Conservation (phyloP, 2,329 filamentous ascomycete species). For the Dactylella cylindrospora region DNA sequence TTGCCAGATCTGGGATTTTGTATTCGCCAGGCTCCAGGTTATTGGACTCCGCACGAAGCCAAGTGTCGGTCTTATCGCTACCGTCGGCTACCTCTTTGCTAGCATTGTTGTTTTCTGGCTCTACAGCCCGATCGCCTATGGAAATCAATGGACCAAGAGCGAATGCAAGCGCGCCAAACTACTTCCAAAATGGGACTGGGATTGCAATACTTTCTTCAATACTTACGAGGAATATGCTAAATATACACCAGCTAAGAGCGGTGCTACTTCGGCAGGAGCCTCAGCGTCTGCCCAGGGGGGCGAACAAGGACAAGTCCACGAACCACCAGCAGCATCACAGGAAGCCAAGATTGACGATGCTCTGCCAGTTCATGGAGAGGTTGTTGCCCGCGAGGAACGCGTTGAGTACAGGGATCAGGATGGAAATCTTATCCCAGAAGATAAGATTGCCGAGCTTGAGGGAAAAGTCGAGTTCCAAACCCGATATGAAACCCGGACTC, state of each 20-base stretch:
- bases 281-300: constrained; percentile 23
- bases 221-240: constrained; percentile 33
- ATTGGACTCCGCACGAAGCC: constrained; percentile 70
- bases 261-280: constrained; percentile 13
- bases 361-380: constrained; percentile 48
- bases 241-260: constrained; percentile 33
- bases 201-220: constrained; percentile 81
- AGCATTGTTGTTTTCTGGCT: constrained; percentile 75
- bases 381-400: constrained; percentile 69
- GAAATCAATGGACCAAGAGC: constrained; percentile 86
- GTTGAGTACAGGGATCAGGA: constrained; percentile 94
- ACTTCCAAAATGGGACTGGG: constrained; percentile 90
- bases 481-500: constrained; percentile 89
- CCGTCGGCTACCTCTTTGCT: constrained; percentile 71
- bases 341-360: constrained; percentile 38
- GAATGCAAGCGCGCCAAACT: constrained; percentile 87
- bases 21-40: constrained; percentile 69
- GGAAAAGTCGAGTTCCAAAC: constrained; percentile 96
- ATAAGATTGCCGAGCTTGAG: constrained; percentile 78
- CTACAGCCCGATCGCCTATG: constrained; percentile 88
- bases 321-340: constrained; percentile 16
- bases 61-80: constrained; percentile 71
- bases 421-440: constrained; percentile 80
- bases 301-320: constrained; percentile 25
- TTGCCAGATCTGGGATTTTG: constrained; percentile 85